A percentile compares a stretch with the other conserved stretches of the same genome.
Conservation (phyloP, 257 asterid genomes). For the Solanum dulcamara region DNA sequence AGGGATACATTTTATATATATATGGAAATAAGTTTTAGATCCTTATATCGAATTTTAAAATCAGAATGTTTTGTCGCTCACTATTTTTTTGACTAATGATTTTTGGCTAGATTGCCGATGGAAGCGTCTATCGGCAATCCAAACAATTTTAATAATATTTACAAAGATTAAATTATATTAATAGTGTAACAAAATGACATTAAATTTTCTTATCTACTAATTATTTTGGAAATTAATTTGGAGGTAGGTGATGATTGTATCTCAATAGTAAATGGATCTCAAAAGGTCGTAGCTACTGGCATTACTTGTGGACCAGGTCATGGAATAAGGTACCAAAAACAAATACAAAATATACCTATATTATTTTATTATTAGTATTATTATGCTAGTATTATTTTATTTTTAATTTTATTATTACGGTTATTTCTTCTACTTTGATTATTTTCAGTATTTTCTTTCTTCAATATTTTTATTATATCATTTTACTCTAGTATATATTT, state of each 20-base stretch:
- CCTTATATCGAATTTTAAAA: neutral
- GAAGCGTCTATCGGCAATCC: too few relatives aligned
- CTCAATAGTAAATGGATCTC: slow-evolving; percentile 59
- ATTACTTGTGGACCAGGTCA: slow-evolving; percentile 91
- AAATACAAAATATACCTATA: neutral
- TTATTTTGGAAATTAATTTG: neutral
- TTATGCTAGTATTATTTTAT: too few relatives aligned
- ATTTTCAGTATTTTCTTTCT: neutral
- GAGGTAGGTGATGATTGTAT: slow-evolving; percentile 74
- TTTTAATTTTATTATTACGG: neutral
- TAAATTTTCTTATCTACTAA: neutral
- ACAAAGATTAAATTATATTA: neutral
- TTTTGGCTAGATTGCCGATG: too few relatives aligned
- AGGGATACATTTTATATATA: too few relatives aligned
- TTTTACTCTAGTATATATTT: neutral
- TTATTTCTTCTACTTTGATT: neutral
- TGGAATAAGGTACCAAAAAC: slow-evolving; percentile 56
- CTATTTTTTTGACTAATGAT: too few relatives aligned
- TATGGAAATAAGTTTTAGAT: neutral
- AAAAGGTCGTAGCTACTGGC: slow-evolving; percentile 24
- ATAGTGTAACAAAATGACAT: neutral
- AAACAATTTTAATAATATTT: neutral
- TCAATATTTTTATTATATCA: neutral
- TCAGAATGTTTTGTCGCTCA: neutral
- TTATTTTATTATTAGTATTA: too few relatives aligned